Percentiles rank a stretch among this genome's conserved stretches.
phyloP scores from a whole-genome alignment of 164 flowering plant species.

The Akebia trifoliata region DNA sequence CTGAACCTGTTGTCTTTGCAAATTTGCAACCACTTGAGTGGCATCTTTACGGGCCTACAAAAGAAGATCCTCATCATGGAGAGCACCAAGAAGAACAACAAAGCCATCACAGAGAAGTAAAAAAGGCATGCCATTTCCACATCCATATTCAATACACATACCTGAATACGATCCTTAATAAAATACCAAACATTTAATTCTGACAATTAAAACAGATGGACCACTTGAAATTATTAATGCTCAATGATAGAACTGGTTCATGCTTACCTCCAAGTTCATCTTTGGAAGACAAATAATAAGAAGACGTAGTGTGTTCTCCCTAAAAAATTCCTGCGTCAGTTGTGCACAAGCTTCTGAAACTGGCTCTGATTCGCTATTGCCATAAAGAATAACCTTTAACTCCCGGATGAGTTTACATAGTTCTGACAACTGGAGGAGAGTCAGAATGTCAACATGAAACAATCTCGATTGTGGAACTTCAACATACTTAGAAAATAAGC shows the following conservation, averaged over 20 bases:
- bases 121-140: neutral
- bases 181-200: too few relatives aligned
- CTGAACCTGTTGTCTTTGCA: slow-evolving; percentile 92
- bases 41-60: slow-evolving; percentile 93
- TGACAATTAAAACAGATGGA: too few relatives aligned
- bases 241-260: neutral
- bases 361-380: slow-evolving; percentile 87
- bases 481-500: too few relatives aligned
- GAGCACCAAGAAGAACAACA: neutral
- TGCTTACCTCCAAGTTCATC: slow-evolving; percentile 75
- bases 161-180: neutral
- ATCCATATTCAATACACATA: neutral
- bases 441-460: neutral
- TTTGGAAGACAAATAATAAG: slow-evolving; percentile 73
- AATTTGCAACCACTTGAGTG: slow-evolving; percentile 93
- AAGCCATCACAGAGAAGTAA: too few relatives aligned
- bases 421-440: slow-evolving; percentile 61
- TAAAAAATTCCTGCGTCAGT: slow-evolving; percentile 89
- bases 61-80: slow-evolving; percentile 10
- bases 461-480: too few relatives aligned
- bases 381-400: slow-evolving; percentile 73
- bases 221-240: too few relatives aligned
- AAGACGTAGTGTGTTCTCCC: slow-evolving; percentile 67
- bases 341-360: slow-evolving; percentile 85
- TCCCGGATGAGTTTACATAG: slow-evolving; percentile 63